Evolutionary conservation across 495 filamentous ascomycete species (phyloP), one percentile per base, ranked within the genome.

Genomic region (Hypoxylon fuscum): DNA sequence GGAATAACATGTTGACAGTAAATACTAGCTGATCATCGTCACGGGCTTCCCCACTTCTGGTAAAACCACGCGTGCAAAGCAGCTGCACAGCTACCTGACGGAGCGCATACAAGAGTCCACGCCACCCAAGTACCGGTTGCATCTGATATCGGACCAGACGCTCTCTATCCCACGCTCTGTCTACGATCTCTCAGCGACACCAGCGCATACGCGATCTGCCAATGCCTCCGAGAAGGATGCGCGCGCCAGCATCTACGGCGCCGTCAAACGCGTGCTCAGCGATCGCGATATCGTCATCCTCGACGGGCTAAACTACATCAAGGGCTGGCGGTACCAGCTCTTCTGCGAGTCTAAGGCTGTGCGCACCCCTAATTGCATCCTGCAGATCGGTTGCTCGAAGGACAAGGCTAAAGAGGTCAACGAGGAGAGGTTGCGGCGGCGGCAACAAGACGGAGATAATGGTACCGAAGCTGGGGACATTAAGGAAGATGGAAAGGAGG

Each of bases 301-400:
- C 5, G 93, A 97, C 74, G 90, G 89, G 5, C 83, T 93, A 70
- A 97, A 98, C 70, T 98, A 98, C 76, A 98, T 98, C 77, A 98
- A 98, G 75, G 95, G 95, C 18, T 97, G 90, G 81, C 82, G 95
- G 37, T 98, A 98, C 73, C 95, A 98, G 78, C 81, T 98, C 1
- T 93, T 87, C 79, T 97, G 95, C 73, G 95, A 97, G 76, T 87
- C 93, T 2, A 98, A 97, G 73, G 92, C 94, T 20, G 75, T 90
- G 23, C 77, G 87, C 56, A 97, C 93, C 7, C 85, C 90, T 5
- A 90, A 83, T 72, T 96, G 90, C 65, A 89, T 97, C 57, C 82
- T 97, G 48, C 94, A 96, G 69, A 81, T 97, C 51, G 95, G 93
- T 1, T 90, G 90, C 22, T 81, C 87, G 0, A 77, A 83, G n/a